Evolutionary conservation across 805 yeast genomes (phyloP).

Genomic region (Hanseniaspora thailandica): DNA sequence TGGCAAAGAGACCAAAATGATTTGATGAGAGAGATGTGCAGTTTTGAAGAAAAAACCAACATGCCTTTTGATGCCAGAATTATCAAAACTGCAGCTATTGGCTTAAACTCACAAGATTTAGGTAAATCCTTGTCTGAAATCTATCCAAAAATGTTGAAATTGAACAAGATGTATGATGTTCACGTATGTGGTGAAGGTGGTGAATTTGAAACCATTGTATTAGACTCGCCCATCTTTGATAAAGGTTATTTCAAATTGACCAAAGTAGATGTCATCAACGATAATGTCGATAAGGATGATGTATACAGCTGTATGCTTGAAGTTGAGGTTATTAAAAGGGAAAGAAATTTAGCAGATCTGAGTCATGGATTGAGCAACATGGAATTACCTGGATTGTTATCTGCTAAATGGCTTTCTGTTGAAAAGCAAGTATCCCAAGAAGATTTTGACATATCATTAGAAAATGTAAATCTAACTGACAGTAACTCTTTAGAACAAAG

Average conservation of each 20-base stretch:
- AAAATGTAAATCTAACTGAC: not conserved
- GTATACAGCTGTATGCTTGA: slow-evolving; percentile 54
- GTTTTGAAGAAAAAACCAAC: slow-evolving; percentile 17
- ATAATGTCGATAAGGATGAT: slow-evolving; percentile 40
- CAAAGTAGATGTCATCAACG: slow-evolving; percentile 28
- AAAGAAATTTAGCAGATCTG: slow-evolving; percentile 20
- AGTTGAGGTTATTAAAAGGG: slow-evolving; percentile 39
- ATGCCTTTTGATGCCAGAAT: slow-evolving; percentile 58
- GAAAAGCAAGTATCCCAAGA: not conserved
- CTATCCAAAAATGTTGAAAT: slow-evolving; percentile 42
- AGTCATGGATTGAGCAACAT: slow-evolving; percentile 30
- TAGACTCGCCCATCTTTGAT: slow-evolving; percentile 78
- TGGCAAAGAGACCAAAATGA: slow-evolving; percentile 85
- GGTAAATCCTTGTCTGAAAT: slow-evolving; percentile 56
- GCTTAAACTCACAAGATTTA: slow-evolving; percentile 53
- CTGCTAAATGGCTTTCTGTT: slow-evolving; percentile 22
- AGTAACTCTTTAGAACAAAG: not conserved
- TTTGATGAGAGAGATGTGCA: slow-evolving; percentile 71
- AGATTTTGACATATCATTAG: not conserved
- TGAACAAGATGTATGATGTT: slow-evolving; percentile 61
- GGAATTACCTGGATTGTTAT: slow-evolving; percentile 26
- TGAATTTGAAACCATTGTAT: slow-evolving; percentile 85
- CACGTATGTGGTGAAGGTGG: slow-evolving; percentile 99
- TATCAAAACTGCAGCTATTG: slow-evolving; percentile 88
- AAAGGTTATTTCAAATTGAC: slow-evolving; percentile 27